Evolutionary conservation across 352 stramenopile genomes (phyloP).

Genomic region (Phytophthora cryptogea): DNA sequence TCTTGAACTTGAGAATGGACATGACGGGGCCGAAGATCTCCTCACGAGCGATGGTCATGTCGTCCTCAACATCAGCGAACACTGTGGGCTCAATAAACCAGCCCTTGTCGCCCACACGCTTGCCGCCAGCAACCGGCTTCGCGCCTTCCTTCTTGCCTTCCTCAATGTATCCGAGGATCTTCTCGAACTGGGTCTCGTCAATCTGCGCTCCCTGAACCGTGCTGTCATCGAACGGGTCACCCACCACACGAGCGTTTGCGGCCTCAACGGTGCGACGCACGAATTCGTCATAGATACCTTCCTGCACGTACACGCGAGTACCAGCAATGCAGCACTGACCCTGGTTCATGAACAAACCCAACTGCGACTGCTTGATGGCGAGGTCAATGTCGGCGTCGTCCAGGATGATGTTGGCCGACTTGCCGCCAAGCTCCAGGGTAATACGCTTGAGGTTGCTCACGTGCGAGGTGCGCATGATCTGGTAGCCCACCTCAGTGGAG

Average conservation of each 20-base stretch:
- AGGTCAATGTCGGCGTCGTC: slow-evolving; percentile 66
- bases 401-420: slow-evolving; percentile 75
- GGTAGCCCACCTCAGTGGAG: slow-evolving; percentile 57
- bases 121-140: slow-evolving; percentile 74
- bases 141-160: slow-evolving; percentile 83
- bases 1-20: slow-evolving; percentile 87
- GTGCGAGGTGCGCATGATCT: slow-evolving; percentile 58
- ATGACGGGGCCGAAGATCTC: slow-evolving; percentile 93
- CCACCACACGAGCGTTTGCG: slow-evolving; percentile 54
- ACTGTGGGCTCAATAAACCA: slow-evolving; percentile 94
- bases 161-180: slow-evolving; percentile 86
- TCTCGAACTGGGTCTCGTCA: slow-evolving; percentile 65
- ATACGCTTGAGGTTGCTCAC: slow-evolving; percentile 73
- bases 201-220: slow-evolving; percentile 61
- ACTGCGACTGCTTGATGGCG: slow-evolving; percentile 44
- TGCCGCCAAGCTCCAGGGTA: slow-evolving; percentile 76
- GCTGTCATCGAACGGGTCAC: slow-evolving; percentile 49
- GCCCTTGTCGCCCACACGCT: slow-evolving; percentile 57
- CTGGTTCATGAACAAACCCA: slow-evolving; percentile 81
- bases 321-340: slow-evolving; percentile 88
- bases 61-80: slow-evolving; percentile 74
- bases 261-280: slow-evolving; percentile 49
- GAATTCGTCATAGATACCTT: slow-evolving; percentile 87
- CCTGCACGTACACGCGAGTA: slow-evolving; percentile 84
- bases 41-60: slow-evolving; percentile 88